Evolutionary conservation across 164 flowering plant genomes (phyloP).

Genomic region (Stephania yunnanensis): DNA sequence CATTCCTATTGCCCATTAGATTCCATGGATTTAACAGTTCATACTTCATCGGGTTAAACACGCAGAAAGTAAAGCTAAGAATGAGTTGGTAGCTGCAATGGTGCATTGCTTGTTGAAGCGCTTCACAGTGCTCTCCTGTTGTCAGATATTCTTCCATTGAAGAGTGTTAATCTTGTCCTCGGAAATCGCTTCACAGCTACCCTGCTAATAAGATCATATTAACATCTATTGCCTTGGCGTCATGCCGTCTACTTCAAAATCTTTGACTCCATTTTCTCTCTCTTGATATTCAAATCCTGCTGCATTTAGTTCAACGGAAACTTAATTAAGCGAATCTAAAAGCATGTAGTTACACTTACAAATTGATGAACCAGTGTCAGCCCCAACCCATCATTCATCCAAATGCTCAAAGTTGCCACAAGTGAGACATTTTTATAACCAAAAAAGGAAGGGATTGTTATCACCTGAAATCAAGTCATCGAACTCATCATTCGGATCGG

Average conservation of each 20-base stretch:
- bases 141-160: neutral
- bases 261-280: slow-evolving; percentile 32
- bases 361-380: neutral
- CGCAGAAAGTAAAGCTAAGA: neutral
- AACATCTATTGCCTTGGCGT: neutral
- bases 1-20: neutral
- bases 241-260: slow-evolving; percentile 27
- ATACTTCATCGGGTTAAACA: neutral
- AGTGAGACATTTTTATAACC: neutral
- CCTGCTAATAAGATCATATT: neutral
- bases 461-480: slow-evolving; percentile 50
- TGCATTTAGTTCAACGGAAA: neutral
- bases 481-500: slow-evolving; percentile 35
- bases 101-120: neutral
- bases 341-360: neutral
- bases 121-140: neutral
- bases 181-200: neutral
- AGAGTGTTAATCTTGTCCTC: neutral
- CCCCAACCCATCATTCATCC: neutral
- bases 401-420: neutral
- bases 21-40: neutral
- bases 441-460: slow-evolving; percentile 3
- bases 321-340: slow-evolving; percentile 2
- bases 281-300: slow-evolving; percentile 67
- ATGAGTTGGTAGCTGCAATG: neutral